A percentile compares a stretch with the other conserved stretches of the same genome.
Conservation (phyloP, 306 rosid species). For the Quercus suber region DNA sequence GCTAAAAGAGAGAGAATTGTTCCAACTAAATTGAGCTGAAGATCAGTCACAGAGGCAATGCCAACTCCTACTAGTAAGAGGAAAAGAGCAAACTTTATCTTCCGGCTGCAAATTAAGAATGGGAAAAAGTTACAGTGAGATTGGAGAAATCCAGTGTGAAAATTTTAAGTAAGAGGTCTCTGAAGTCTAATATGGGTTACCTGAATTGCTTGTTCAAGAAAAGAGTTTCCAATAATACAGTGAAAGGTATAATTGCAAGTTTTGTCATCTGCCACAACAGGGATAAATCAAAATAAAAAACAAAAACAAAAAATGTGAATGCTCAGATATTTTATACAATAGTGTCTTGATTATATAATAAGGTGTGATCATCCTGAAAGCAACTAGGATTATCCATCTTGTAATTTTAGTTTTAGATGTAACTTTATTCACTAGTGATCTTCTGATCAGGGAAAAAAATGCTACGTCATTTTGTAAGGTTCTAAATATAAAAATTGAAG, state of each 20-base stretch:
- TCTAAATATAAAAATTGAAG: neutral
- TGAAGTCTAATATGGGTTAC: conserved; percentile 30
- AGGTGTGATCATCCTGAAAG: too few species aligned
- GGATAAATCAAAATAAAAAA: conserved; percentile 6
- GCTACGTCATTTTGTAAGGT: neutral
- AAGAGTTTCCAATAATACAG: conserved; percentile 77
- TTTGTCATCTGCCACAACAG: conserved; percentile 78
- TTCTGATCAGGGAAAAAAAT: neutral
- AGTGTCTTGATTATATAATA: neutral
- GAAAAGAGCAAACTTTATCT: conserved; percentile 71
- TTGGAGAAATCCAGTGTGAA: neutral
- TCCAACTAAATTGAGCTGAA: conserved; percentile 90
- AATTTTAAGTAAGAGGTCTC: neutral
- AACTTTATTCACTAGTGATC: neutral
- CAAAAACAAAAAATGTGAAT: neutral
- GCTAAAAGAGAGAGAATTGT: conserved; percentile 81
- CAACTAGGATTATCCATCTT: neutral
- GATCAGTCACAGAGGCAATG: conserved; percentile 95
- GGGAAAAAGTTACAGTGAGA: conserved; percentile 6
- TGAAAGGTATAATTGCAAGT: conserved; percentile 98
- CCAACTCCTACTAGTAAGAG: conserved; percentile 87
- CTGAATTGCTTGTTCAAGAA: conserved; percentile 90
- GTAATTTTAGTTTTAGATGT: neutral
- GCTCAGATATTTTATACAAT: neutral
- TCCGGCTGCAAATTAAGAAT: conserved; percentile 53